Base-by-base conservation (phyloP, 331 rosid genomes). In the Telfairia occidentalis region DNA sequence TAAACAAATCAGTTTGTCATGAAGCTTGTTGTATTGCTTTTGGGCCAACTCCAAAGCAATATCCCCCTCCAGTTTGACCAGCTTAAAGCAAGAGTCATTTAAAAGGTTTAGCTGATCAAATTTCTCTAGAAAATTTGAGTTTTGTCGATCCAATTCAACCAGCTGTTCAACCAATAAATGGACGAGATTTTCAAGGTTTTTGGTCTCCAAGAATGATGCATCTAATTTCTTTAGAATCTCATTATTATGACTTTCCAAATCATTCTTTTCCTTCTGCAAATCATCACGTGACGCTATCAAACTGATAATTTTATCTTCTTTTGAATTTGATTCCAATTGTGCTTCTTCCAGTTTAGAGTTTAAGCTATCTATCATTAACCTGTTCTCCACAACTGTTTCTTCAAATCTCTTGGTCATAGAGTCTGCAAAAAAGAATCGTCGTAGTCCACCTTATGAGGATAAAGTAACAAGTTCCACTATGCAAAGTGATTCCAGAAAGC, bases 31-130 rank as follows among this genome's bases (percentile, higher is more conserved):
- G 75, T 85, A 88, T 76, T 71, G 85, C 59, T 85, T 79, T 83
- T 87, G 87, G 74, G 92, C 90, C 77, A 61, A 83, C 71, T 76
- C 82, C 19, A 83, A 73, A 82, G 86, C 86, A 74, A 80, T 83
- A 67, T 85, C 88, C 79, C 80, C 87, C 83, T 88, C 97, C 78
- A 82, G 79, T 77, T 86, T 89, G 80, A 81, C 83, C 87, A 91
- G 77, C 83, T 77, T 83, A 81, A 89, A 86, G 87, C 85, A 87
- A 30, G 87, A 79, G 79, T 84, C 91, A 73, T 86, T 79, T 30
- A 89, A 89, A 74, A 79, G 82, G 86, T 73, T 85, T 82, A 94
- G 84, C 82, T 83, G 84, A 71, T 88, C 87, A 77, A 94, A 91
- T 81, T 90, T 87, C 69, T 77, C 84, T 75, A 84, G 77, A 79